phyloP scores from a whole-genome alignment of 176 grass and related monocot genomes.

The Carex scoparia region DNA sequence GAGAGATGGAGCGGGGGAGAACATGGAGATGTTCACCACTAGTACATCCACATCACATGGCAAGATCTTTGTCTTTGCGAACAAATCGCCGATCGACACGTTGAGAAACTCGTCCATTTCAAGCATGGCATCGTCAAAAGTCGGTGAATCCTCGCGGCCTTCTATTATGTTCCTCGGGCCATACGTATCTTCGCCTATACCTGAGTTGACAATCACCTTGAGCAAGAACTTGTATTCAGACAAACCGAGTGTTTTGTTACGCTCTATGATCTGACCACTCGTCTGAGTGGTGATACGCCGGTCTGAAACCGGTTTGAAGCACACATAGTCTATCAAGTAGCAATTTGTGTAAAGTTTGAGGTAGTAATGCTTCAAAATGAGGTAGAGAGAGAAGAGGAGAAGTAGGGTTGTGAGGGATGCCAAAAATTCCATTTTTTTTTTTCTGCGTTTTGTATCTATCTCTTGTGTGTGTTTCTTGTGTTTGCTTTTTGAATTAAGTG shows the following conservation, averaged over 20 bases:
- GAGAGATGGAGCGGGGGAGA: conserved; percentile 55
- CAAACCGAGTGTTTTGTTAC: conserved; percentile 34
- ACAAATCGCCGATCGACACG: conserved; percentile 31
- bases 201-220: conserved; percentile 54
- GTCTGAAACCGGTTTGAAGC: conserved; percentile 41
- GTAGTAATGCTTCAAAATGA: conserved; percentile 16
- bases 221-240: conserved; percentile 61
- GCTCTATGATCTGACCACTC: conserved; percentile 33
- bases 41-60: conserved; percentile 45
- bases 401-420: conserved; percentile 7
- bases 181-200: conserved; percentile 71
- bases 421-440: conserved; percentile 4
- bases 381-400: conserved; percentile 23
- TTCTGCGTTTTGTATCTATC: not conserved
- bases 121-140: conserved; percentile 28
- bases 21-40: conserved; percentile 48
- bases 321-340: conserved; percentile 70
- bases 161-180: conserved; percentile 40
- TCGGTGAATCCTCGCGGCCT: conserved; percentile 38
- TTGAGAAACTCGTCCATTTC: conserved; percentile 59
- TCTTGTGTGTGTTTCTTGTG: not conserved
- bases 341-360: conserved; percentile 28
- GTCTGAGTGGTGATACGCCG: conserved; percentile 38
- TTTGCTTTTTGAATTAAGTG: not conserved
- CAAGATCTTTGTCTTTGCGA: conserved; percentile 11